Base-by-base conservation (phyloP, 1,284 basidiomycete species). In the Coniferiporia weirii region DNA sequence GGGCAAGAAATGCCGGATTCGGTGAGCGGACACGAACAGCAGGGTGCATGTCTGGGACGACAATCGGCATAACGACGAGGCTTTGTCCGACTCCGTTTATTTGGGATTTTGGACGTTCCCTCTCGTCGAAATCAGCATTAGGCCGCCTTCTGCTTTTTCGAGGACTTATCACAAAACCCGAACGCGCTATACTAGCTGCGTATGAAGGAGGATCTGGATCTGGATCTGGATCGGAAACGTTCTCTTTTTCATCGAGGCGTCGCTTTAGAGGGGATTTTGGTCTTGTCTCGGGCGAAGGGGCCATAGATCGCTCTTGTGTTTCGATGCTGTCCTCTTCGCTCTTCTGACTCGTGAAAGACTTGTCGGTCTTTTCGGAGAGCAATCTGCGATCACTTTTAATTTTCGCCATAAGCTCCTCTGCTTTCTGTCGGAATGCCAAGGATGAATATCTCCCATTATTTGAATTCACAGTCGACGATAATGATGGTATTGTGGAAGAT, bases 321-420 rank as follows among this genome's bases (percentile, higher is more conserved):
- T 47, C 53, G 19, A 19, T 15, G 12, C 20, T 19, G 20, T 54
- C 56, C 61, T 68, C 68, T 64, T 66, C 52, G 55, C 60, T 64
- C 65, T 49, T 69, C 68, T 62, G 62, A 63, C 65, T 72, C 51
- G 71, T 70, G 53, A 77, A 77, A 27, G 81, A 81, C 35, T 75
- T 63, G 20, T 85, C 84, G 0, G 81, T 84, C 20, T 84, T 83
- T 1, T 77, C 79, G 1, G 87, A 88, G 65, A 87, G 85, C 1
- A 87, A 64, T 17, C 87, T 83, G 68, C 87, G 89, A 64, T 90
- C 87, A 57, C 76, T 78, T 71, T 88, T 87, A 63, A 93, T 91
- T 63, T 91, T 88, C 15, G 86, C 87, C 88, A 95, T 92, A 50
- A 94, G 73, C 43, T 79, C 83, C 10, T 83, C 88, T 3, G 89